Evolutionary conservation across 805 yeast genomes (phyloP).

Genomic region (Candida andamanensis): DNA sequence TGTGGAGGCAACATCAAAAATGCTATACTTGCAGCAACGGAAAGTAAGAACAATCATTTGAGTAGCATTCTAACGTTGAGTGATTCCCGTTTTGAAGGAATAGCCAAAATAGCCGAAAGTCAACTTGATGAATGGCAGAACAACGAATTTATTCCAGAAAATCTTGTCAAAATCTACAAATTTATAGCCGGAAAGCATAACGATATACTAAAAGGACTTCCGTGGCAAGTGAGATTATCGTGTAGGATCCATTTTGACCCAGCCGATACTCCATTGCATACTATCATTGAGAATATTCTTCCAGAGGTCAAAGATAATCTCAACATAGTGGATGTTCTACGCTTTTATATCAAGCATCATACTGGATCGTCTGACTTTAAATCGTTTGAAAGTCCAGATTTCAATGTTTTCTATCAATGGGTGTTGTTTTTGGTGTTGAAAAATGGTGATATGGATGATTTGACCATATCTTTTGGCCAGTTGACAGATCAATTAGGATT

Average conservation of each 20-base stretch:
- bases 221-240: slow-evolving; percentile 64
- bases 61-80: slow-evolving; percentile 63
- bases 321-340: slow-evolving; percentile 17
- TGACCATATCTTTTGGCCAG: slow-evolving; percentile 37
- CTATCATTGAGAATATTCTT: slow-evolving; percentile 9
- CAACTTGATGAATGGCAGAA: slow-evolving; percentile 69
- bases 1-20: slow-evolving; percentile 52
- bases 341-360: slow-evolving; percentile 10
- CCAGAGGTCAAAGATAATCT: slow-evolving; percentile 6
- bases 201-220: slow-evolving; percentile 40
- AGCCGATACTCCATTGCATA: slow-evolving; percentile 10
- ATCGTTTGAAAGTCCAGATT: slow-evolving; percentile 9
- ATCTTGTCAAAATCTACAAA: slow-evolving; percentile 56
- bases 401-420: slow-evolving; percentile 48
- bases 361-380: background rate
- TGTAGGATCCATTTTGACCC: slow-evolving; percentile 62
- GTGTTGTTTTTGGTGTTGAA: slow-evolving; percentile 19
- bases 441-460: slow-evolving; percentile 6
- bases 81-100: slow-evolving; percentile 64
- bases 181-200: slow-evolving; percentile 52
- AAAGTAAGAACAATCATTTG: slow-evolving; percentile 62
- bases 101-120: slow-evolving; percentile 47
- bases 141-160: slow-evolving; percentile 32
- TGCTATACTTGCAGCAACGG: slow-evolving; percentile 60
- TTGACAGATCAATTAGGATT: slow-evolving; percentile 43